A percentile compares a stretch with the other conserved stretches of the same genome.
Evolutionary conservation across 148 eudicot species (phyloP).

Genomic region (Camellia lanceoleosa): DNA sequence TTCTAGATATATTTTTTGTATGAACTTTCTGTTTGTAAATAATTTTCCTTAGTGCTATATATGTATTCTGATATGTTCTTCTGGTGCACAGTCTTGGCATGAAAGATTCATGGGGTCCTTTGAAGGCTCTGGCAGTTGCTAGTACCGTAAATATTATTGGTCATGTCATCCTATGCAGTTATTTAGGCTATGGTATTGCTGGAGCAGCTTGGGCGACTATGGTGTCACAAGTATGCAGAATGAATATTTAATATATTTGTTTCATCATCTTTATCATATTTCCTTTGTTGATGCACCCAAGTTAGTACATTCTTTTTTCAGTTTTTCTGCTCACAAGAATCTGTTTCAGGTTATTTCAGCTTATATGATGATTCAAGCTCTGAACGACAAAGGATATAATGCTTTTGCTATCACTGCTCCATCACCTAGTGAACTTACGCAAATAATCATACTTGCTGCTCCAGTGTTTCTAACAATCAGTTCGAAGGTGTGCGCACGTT

Average conservation of each 20-base stretch:
- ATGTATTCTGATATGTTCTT: background rate
- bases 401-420: constrained; percentile 60
- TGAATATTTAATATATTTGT: too few relatives aligned
- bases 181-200: constrained; percentile 72
- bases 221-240: constrained; percentile 61
- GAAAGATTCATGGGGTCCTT: constrained; percentile 97
- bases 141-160: constrained; percentile 75
- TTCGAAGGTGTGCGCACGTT: constrained; percentile 59
- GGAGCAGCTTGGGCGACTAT: constrained; percentile 99
- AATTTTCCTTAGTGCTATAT: background rate
- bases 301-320: background rate
- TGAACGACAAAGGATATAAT: constrained; percentile 79
- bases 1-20: too few relatives aligned
- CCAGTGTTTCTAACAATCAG: constrained; percentile 80
- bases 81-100: constrained; percentile 69
- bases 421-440: constrained; percentile 52
- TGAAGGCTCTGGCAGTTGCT: constrained; percentile 87
- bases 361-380: constrained; percentile 70
- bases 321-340: background rate
- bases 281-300: constrained; percentile 1
- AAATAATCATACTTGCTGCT: constrained; percentile 69
- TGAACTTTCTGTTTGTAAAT: too few relatives aligned
- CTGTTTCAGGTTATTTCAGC: constrained; percentile 69
- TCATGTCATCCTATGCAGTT: constrained; percentile 65
- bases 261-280: background rate